These are phyloP conservation scores for Fraxinus quadrangulata DNA, from an alignment of 257 asterid species.

Conservation along the genomic window DNA sequence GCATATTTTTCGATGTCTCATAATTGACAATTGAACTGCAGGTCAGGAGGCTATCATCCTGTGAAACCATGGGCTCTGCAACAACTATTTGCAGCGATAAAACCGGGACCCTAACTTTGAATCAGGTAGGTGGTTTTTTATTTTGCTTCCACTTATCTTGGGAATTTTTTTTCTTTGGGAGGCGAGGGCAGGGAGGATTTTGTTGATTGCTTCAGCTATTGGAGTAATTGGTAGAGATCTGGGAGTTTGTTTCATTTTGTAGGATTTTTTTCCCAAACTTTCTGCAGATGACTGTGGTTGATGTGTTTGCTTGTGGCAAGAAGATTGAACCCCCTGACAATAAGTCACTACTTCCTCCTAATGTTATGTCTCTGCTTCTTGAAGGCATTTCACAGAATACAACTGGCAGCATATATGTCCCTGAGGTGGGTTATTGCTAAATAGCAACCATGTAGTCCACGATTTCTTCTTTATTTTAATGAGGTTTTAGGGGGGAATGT, in stretches of 20 bases:
- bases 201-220: constrained; percentile 22
- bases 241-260: constrained; percentile 16
- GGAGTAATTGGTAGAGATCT: constrained; percentile 9
- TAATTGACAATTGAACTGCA: constrained; percentile 33
- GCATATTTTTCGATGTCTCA: constrained; percentile 5
- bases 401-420: constrained; percentile 82
- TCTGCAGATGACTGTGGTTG: constrained; percentile 88
- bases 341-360: constrained; percentile 56
- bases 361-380: constrained; percentile 52
- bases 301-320: constrained; percentile 60
- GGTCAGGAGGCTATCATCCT: constrained; percentile 38
- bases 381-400: constrained; percentile 91
- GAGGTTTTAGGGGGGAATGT: too few species aligned
- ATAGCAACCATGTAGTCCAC: neutral
- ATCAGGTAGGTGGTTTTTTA: constrained; percentile 16
- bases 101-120: constrained; percentile 16
- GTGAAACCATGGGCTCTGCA: constrained; percentile 26
- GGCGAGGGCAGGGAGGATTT: neutral
- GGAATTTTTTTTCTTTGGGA: neutral
- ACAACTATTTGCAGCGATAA: constrained; percentile 28
- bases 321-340: constrained; percentile 60
- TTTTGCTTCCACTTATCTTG: constrained; percentile 17
- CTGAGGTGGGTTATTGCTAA: constrained; percentile 60
- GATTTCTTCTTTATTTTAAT: neutral
- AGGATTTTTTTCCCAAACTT: constrained; percentile 9